Percentiles rank a stretch among this genome's conserved stretches.
These are phyloP conservation scores for Mychonastes homosphaera DNA, from an alignment of 139 green algal genomes.

Conservation along the genomic window DNA sequence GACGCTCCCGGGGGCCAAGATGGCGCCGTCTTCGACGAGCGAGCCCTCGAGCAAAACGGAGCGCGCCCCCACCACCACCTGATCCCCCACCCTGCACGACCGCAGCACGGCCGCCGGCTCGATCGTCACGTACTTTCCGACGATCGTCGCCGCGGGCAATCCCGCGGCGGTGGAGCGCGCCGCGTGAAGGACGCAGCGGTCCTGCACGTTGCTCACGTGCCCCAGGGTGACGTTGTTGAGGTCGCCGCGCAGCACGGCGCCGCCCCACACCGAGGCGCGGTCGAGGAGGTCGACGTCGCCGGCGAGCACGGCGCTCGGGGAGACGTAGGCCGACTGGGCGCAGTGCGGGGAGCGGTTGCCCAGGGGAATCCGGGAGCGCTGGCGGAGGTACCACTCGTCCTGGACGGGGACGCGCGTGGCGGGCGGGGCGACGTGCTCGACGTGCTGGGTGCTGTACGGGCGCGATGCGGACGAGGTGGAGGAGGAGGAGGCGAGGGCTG, in stretches of 20 bases:
- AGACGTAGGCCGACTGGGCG: slow-evolving; percentile 60
- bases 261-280: slow-evolving; percentile 66
- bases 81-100: slow-evolving; percentile 55
- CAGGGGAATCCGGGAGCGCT: slow-evolving; percentile 54
- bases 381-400: slow-evolving; percentile 58
- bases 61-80: slow-evolving; percentile 58
- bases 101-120: slow-evolving; percentile 67
- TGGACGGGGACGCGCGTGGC: slow-evolving; percentile 27
- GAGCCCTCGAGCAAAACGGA: slow-evolving; percentile 66
- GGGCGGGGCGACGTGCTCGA: slow-evolving; percentile 6
- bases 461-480: too few relatives aligned
- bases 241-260: slow-evolving; percentile 73
- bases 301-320: slow-evolving; percentile 69
- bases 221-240: slow-evolving; percentile 74
- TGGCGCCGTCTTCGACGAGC: slow-evolving; percentile 58
- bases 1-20: slow-evolving; percentile 70
- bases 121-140: slow-evolving; percentile 72
- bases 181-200: slow-evolving; percentile 77
- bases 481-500: too few relatives aligned
- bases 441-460: too few relatives aligned
- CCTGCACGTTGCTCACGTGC: slow-evolving; percentile 55
- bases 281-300: slow-evolving; percentile 81
- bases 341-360: slow-evolving; percentile 54
- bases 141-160: slow-evolving; percentile 59
- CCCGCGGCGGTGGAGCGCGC: slow-evolving; percentile 66